Conservation (phyloP, 2,329 filamentous ascomycete species). For the Dactylellina parvicollis region DNA sequence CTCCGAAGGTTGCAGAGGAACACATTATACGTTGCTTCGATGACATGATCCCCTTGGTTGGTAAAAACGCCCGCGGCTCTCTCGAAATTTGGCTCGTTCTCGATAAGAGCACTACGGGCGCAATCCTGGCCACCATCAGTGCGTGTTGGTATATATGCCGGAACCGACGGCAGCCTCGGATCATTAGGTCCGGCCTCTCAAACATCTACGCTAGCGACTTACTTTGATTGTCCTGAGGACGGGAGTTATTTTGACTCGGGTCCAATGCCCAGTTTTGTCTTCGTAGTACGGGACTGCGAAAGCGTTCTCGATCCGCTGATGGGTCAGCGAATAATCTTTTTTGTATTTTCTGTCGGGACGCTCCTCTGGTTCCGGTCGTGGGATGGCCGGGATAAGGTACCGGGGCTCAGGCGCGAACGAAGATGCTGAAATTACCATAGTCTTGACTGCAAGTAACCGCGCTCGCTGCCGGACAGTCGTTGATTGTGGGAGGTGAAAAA, state of each 20-base stretch:
- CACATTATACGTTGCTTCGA: background rate
- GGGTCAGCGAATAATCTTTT: slow-evolving; percentile 10
- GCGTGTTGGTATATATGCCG: too few relatives aligned
- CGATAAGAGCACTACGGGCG: too few relatives aligned
- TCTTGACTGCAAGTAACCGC: too few relatives aligned
- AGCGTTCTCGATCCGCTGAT: slow-evolving; percentile 7
- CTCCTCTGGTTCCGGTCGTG: slow-evolving; percentile 14
- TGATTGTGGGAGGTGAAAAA: too few relatives aligned
- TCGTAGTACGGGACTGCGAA: slow-evolving; percentile 16
- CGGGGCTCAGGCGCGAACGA: too few relatives aligned
- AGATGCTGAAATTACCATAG: too few relatives aligned
- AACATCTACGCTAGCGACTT: background rate
- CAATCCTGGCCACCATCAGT: too few relatives aligned
- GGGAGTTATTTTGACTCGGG: slow-evolving; percentile 17
- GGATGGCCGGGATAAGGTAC: background rate
- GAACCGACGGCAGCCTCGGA: too few relatives aligned
- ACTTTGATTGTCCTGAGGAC: slow-evolving; percentile 22
- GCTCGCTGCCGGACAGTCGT: too few relatives aligned
- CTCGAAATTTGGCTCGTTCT: too few relatives aligned
- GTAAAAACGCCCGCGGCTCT: background rate
- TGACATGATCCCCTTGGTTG: background rate
- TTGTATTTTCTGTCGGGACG: background rate
- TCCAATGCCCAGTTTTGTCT: slow-evolving; percentile 21
- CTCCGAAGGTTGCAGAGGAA: background rate
- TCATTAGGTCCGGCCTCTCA: too few relatives aligned